Percentiles rank a stretch among this genome's conserved stretches.
phyloP scores from a whole-genome alignment of 176 grass and related monocot species.

The Oryza coarctata region DNA sequence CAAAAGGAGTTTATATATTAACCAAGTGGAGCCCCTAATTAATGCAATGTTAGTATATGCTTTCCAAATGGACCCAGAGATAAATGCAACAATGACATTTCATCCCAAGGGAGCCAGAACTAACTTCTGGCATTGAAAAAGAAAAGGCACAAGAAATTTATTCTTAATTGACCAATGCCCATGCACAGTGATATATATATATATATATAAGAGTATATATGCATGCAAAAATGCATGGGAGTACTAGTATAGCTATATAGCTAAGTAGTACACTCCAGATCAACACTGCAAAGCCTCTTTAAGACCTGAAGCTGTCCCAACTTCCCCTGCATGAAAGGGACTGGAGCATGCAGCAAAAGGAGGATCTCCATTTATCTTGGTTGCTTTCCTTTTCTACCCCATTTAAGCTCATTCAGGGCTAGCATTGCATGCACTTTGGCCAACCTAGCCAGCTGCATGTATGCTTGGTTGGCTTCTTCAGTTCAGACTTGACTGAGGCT shows the following conservation, averaged over 20 bases:
- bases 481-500: not conserved
- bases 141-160: not conserved
- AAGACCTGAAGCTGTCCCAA: constrained; percentile 34
- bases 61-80: not conserved
- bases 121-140: constrained; percentile 12
- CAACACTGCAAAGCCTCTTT: constrained; percentile 46
- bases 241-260: not conserved
- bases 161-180: constrained; percentile 21
- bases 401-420: not conserved
- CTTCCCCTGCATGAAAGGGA: constrained; percentile 52
- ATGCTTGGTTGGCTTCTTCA: not conserved
- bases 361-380: constrained; percentile 6
- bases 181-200: not conserved
- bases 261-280: constrained; percentile 1
- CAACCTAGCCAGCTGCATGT: not conserved
- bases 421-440: not conserved
- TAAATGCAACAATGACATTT: constrained; percentile 9
- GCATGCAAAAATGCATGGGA: not conserved
- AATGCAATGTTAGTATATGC: not conserved
- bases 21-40: not conserved
- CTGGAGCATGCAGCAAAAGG: constrained; percentile 41
- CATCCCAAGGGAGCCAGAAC: constrained; percentile 5
- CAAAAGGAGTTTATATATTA: not conserved
- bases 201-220: constrained; percentile 1
- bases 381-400: not conserved